Percentiles rank a stretch among this genome's conserved stretches.
Conservation (phyloP, 352 stramenopile genomes). For the Globisporangium okanoganense region DNA sequence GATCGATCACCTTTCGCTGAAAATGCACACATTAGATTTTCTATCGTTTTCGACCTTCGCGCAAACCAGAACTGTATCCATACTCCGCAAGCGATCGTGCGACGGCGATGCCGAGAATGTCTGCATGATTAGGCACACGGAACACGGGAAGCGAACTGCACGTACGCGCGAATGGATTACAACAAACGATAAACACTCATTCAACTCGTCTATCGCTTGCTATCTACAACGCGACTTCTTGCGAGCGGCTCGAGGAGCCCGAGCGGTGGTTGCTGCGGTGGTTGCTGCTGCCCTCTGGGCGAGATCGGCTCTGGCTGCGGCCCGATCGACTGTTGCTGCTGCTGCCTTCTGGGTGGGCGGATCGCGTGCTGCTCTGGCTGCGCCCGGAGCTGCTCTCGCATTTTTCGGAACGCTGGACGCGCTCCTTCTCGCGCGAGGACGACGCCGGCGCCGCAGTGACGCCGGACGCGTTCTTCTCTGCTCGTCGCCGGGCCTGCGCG, state of each 20-base stretch:
- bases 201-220: not conserved
- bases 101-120: not conserved
- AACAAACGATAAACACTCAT: slow-evolving; percentile 11
- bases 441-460: slow-evolving; percentile 6
- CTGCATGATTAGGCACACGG: too few species aligned
- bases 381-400: slow-evolving; percentile 14
- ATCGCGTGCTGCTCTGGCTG: slow-evolving; percentile 11
- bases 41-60: too few species aligned
- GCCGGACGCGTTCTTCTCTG: slow-evolving; percentile 53
- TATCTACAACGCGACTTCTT: slow-evolving; percentile 24
- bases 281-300: slow-evolving; percentile 22
- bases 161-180: slow-evolving; percentile 1
- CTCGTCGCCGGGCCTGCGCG: slow-evolving; percentile 54
- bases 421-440: slow-evolving; percentile 9
- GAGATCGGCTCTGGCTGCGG: slow-evolving; percentile 18
- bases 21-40: too few species aligned
- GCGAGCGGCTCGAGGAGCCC: slow-evolving; percentile 23
- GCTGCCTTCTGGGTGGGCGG: slow-evolving; percentile 8
- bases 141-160: not conserved
- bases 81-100: too few species aligned
- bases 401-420: slow-evolving; percentile 4
- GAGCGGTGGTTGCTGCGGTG: slow-evolving; percentile 18
- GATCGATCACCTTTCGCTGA: too few species aligned
- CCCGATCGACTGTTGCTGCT: slow-evolving; percentile 16
- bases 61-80: too few species aligned